phyloP scores from a whole-genome alignment of 1,284 basidiomycete species.

The Cutaneotrichosporon cavernicola region DNA sequence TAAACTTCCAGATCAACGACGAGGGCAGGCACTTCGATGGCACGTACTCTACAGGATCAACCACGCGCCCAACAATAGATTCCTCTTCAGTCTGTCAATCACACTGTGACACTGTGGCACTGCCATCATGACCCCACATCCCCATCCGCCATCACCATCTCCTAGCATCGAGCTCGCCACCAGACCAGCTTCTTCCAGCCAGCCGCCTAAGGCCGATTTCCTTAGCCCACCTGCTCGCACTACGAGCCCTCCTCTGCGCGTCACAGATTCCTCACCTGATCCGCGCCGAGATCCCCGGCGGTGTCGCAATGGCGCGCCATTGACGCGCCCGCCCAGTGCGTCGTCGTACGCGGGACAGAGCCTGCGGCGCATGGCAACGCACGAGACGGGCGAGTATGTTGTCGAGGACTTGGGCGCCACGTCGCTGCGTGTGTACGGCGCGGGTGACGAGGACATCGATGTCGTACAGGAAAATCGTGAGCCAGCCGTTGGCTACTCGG shows the following conservation, averaged over 20 bases:
- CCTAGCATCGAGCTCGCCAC: neutral
- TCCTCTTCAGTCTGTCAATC: neutral
- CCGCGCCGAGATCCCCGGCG: neutral
- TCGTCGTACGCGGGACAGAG: conserved; percentile 1
- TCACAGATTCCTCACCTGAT: neutral
- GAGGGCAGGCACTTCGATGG: neutral
- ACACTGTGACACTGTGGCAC: neutral
- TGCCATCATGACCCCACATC: neutral
- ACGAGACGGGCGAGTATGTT: conserved; percentile 45
- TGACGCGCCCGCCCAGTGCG: neutral
- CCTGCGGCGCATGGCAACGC: conserved; percentile 47
- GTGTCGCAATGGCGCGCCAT: neutral
- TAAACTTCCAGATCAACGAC: neutral
- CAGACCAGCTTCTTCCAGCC: neutral
- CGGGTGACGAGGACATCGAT: neutral
- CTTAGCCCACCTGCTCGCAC: neutral
- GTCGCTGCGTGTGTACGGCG: conserved; percentile 26
- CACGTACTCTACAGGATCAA: neutral
- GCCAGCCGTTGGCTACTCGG: neutral
- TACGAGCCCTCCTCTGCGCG: neutral
- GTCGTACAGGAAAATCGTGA: neutral
- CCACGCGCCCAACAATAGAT: neutral
- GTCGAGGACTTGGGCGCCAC: conserved; percentile 23
- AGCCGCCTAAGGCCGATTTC: neutral
- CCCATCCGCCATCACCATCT: neutral